A percentile compares a stretch with the other conserved stretches of the same genome.
phyloP scores from a whole-genome alignment of 805 yeast species.

The Hanseniaspora taiwanica region DNA sequence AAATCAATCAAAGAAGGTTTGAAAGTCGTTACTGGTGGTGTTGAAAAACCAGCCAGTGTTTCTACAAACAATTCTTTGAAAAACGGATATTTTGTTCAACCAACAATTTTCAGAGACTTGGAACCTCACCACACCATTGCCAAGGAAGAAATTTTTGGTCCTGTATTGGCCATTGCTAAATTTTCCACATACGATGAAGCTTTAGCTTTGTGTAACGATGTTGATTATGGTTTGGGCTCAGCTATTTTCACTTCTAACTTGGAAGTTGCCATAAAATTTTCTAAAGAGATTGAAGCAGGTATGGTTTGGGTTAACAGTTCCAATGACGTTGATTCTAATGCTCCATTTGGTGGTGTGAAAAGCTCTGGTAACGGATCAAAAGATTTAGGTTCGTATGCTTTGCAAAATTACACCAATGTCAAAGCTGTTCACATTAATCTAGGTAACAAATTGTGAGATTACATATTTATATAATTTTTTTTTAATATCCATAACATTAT shows the following conservation, averaged over 20 bases:
- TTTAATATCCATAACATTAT: too few relatives aligned
- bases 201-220: slow-evolving; percentile 29
- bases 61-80: slow-evolving; percentile 11
- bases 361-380: slow-evolving; percentile 48
- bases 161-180: slow-evolving; percentile 32
- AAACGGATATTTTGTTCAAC: slow-evolving; percentile 29
- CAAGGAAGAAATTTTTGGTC: slow-evolving; percentile 40
- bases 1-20: slow-evolving; percentile 44
- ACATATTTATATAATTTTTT: too few relatives aligned
- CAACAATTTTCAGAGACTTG: slow-evolving; percentile 36
- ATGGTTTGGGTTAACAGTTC: slow-evolving; percentile 49
- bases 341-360: slow-evolving; percentile 62
- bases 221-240: slow-evolving; percentile 35
- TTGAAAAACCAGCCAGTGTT: slow-evolving; percentile 17
- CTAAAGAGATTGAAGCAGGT: slow-evolving; percentile 31
- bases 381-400: slow-evolving; percentile 56
- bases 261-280: slow-evolving; percentile 27
- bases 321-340: slow-evolving; percentile 40
- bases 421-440: slow-evolving; percentile 63
- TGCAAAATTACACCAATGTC: slow-evolving; percentile 47
- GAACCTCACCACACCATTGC: slow-evolving; percentile 28
- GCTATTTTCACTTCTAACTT: slow-evolving; percentile 30
- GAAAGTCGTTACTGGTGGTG: slow-evolving; percentile 33
- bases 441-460: slow-evolving; percentile 14
- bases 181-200: slow-evolving; percentile 34